Evolutionary conservation across 257 asterid species (phyloP).

Genomic region (Thymus quinquecostatus): DNA sequence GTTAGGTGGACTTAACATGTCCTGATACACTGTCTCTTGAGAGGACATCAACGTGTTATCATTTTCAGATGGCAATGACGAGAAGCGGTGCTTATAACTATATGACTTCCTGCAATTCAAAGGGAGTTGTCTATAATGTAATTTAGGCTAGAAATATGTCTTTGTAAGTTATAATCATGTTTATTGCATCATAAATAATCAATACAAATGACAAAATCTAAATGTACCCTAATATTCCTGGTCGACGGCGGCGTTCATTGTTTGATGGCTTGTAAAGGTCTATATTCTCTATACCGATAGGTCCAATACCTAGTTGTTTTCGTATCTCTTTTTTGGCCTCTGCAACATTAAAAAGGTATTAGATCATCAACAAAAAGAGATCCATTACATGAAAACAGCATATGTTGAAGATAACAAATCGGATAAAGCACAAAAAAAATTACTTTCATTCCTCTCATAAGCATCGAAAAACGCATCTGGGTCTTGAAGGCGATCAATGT

Average conservation of each 20-base stretch:
- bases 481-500: constrained; percentile 53
- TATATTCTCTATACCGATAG: constrained; percentile 27
- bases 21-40: constrained; percentile 46
- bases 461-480: constrained; percentile 76
- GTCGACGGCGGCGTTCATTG: constrained; percentile 56
- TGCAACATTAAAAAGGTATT: constrained; percentile 31
- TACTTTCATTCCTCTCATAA: constrained; percentile 73
- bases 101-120: constrained; percentile 56
- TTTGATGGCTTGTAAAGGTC: constrained; percentile 43
- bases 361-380: constrained; percentile 10
- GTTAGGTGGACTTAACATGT: constrained; percentile 37
- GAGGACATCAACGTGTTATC: constrained; percentile 49
- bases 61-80: constrained; percentile 43
- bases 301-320: constrained; percentile 58
- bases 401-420: background rate
- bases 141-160: constrained; percentile 7
- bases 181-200: constrained; percentile 27
- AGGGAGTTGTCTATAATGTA: constrained; percentile 22
- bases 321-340: constrained; percentile 79
- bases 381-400: constrained; percentile 9
- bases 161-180: constrained; percentile 7
- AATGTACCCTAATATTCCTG: constrained; percentile 73
- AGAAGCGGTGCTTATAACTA: constrained; percentile 54
- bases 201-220: constrained; percentile 17
- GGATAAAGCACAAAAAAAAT: constrained; percentile 21